Evolutionary conservation across 1,284 basidiomycete genomes (phyloP).

Genomic region (Ustilago esculenta): DNA sequence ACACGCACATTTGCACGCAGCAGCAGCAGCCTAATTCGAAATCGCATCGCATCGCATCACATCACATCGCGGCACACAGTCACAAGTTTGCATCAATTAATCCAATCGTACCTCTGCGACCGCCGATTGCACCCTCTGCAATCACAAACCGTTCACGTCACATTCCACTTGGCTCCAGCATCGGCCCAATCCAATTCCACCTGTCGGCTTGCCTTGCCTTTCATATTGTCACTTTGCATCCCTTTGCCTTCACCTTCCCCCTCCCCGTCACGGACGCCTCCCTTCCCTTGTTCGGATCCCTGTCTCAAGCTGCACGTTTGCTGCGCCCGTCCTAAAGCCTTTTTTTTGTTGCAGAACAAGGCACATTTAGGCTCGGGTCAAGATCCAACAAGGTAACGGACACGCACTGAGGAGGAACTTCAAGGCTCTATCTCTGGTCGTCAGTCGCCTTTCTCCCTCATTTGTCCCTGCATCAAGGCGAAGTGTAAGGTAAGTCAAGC

Average conservation of each 20-base stretch:
- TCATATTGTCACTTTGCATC: conserved; percentile 29
- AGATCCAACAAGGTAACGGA: background rate
- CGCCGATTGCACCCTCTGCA: conserved; percentile 11
- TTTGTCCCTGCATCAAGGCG: conserved; percentile 7
- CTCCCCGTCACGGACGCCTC: conserved; percentile 11
- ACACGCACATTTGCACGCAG: conserved; percentile 2
- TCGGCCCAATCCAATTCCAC: conserved; percentile 12
- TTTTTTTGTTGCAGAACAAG: background rate
- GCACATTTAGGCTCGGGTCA: background rate
- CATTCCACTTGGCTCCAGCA: conserved; percentile 11
- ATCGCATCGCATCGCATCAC: conserved; percentile 23
- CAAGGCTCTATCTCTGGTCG: conserved; percentile 36
- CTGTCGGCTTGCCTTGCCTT: conserved; percentile 2
- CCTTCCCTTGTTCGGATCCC: background rate
- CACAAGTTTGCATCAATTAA: conserved; percentile 2
- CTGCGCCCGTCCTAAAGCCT: background rate
- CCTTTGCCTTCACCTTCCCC: background rate
- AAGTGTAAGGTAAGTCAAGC: conserved; percentile 20
- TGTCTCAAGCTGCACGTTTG: background rate
- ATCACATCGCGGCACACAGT: conserved; percentile 11
- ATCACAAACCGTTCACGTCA: conserved; percentile 16
- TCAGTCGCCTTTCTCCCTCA: conserved; percentile 12
- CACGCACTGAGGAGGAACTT: background rate
- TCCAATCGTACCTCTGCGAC: conserved; percentile 13
- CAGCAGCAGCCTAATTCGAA: conserved; percentile 20